Evolutionary conservation across 2,329 filamentous ascomycete genomes (phyloP).

Genomic region (Alternaria infectoria): DNA sequence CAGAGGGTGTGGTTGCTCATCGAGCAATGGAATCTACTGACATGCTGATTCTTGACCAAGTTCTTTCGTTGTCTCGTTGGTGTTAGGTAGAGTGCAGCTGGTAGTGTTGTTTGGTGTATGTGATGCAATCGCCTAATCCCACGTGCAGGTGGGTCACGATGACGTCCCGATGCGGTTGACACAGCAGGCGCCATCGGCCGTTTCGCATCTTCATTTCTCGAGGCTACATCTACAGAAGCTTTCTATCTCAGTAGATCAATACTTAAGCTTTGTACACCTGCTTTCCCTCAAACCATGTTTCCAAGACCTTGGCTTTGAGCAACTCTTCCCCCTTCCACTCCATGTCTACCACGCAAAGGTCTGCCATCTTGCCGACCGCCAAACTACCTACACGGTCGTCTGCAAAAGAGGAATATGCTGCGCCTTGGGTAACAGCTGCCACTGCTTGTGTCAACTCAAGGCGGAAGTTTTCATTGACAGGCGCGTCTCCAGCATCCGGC

Average conservation of each 20-base stretch:
- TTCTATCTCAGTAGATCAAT: neutral
- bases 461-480: conserved; percentile 61
- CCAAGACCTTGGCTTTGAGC: conserved; percentile 53
- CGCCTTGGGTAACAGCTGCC: conserved; percentile 61
- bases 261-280: conserved; percentile 27
- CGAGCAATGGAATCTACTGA: neutral
- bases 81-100: neutral
- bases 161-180: neutral
- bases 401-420: conserved; percentile 65
- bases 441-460: conserved; percentile 62
- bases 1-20: neutral
- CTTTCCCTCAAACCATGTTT: conserved; percentile 63
- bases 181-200: neutral
- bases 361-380: conserved; percentile 60
- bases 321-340: conserved; percentile 57
- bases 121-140: neutral
- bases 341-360: conserved; percentile 64
- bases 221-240: neutral
- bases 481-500: conserved; percentile 46
- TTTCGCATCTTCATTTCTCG: neutral
- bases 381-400: conserved; percentile 62
- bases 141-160: neutral
- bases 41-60: neutral
- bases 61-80: neutral
- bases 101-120: neutral